Percentiles rank a stretch among this genome's conserved stretches.
Evolutionary conservation across 345 rosid species (phyloP).

Genomic region (Hypericum perforatum): DNA sequence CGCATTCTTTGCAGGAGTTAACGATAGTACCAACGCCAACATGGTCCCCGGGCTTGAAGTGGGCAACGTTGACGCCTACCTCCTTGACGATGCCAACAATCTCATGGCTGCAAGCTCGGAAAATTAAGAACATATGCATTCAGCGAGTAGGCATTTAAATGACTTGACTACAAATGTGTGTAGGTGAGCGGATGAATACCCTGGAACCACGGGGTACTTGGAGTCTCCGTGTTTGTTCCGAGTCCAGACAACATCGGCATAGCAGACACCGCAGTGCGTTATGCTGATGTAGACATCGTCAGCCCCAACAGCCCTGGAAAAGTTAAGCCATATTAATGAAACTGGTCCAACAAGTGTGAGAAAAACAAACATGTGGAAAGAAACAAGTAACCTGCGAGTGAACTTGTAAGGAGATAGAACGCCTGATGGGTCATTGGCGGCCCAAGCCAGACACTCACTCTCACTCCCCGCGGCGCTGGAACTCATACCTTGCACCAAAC

Average conservation of each 20-base stretch:
- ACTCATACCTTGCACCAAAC: no score
- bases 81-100: slow-evolving; percentile 72
- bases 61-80: slow-evolving; percentile 57
- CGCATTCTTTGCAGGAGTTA: slow-evolving; percentile 73
- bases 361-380: no score
- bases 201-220: slow-evolving; percentile 81
- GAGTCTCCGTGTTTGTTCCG: slow-evolving; percentile 49
- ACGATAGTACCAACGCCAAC: slow-evolving; percentile 92
- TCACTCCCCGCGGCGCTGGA: slow-evolving; percentile 15
- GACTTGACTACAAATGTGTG: slow-evolving; percentile 2
- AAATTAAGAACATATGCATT: slow-evolving; percentile 10
- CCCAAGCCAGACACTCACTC: slow-evolving; percentile 52
- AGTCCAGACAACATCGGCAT: slow-evolving; percentile 75
- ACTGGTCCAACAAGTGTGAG: no score
- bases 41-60: slow-evolving; percentile 67
- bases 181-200: slow-evolving; percentile 25
- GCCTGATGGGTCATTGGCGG: slow-evolving; percentile 61
- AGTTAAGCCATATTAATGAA: no score
- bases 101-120: slow-evolving; percentile 51
- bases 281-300: slow-evolving; percentile 69
- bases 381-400: slow-evolving; percentile 44
- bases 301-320: slow-evolving; percentile 38
- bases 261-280: slow-evolving; percentile 88
- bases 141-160: not conserved
- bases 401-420: slow-evolving; percentile 51